phyloP scores from a whole-genome alignment of 371 early-diverging fungal species.

The Zancudomyces culisetae region DNA sequence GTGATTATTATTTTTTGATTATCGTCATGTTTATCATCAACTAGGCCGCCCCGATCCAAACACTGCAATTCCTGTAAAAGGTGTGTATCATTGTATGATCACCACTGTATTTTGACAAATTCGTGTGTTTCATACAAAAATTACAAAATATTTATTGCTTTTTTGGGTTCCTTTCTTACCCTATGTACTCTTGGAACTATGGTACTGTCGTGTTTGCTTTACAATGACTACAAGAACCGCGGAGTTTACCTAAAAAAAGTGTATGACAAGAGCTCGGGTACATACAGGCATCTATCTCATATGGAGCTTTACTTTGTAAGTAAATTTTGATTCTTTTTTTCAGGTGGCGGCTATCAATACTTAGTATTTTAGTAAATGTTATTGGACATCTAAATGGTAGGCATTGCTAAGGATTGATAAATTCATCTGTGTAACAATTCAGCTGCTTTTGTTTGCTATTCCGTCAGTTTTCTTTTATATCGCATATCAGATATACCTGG shows the following conservation, averaged over 20 bases:
- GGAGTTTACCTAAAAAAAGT: neutral
- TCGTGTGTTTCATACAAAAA: conserved; percentile 2
- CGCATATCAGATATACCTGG: neutral
- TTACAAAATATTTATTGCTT: conserved; percentile 3
- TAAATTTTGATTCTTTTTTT: neutral
- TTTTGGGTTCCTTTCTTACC: neutral
- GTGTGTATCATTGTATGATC: conserved; percentile 1
- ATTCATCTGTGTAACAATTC: neutral
- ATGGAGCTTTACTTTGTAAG: neutral
- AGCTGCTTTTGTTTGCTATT: neutral
- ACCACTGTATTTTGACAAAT: conserved; percentile 2
- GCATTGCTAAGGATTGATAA: neutral
- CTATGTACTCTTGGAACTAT: conserved; percentile 3
- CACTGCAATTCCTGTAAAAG: conserved; percentile 1
- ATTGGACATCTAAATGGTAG: neutral
- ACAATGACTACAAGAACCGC: neutral
- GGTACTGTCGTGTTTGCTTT: neutral
- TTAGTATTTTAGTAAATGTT: neutral
- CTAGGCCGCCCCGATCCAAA: conserved; percentile 2
- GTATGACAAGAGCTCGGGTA: neutral
- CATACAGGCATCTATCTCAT: neutral
- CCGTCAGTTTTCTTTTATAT: neutral
- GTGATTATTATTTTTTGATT: neutral
- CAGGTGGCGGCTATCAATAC: neutral
- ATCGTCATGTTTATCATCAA: neutral